These are phyloP conservation scores for Saturnispora besseyi DNA, from an alignment of 805 yeast species.

Conservation along the genomic window DNA sequence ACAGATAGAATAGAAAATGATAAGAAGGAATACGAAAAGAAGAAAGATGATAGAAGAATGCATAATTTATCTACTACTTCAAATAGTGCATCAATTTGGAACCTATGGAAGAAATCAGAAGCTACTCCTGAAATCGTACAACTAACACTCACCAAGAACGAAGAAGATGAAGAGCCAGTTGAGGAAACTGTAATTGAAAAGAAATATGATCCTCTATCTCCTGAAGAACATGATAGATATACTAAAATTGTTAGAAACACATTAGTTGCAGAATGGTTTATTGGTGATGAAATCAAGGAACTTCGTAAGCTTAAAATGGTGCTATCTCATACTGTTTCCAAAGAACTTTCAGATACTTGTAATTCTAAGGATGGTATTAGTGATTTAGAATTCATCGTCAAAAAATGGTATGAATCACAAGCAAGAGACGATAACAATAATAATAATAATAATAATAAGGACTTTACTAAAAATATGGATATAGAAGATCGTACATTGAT, in stretches of 20 bases:
- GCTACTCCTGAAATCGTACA: neutral
- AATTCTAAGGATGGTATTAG: conserved; percentile 3
- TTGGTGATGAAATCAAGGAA: conserved; percentile 14
- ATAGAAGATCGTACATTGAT: conserved; percentile 13
- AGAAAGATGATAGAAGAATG: neutral
- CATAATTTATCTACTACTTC: neutral
- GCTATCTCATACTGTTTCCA: conserved; percentile 7
- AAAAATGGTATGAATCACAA: neutral
- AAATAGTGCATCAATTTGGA: conserved; percentile 5
- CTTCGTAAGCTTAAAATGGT: conserved; percentile 6
- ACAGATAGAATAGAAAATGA: neutral
- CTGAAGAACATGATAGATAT: conserved; percentile 7
- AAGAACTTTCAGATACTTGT: neutral
- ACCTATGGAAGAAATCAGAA: neutral
- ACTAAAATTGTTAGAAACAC: conserved; percentile 13
- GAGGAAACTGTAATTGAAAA: neutral
- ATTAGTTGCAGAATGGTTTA: conserved; percentile 9
- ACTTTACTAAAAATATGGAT: conserved; percentile 1
- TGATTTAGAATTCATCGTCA: neutral
- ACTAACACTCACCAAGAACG: neutral
- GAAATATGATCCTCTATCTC: neutral
- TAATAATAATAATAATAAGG: neutral
- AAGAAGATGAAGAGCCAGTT: neutral
- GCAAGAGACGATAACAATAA: neutral
- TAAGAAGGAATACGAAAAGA: neutral